phyloP scores from a whole-genome alignment of 2,329 filamentous ascomycete genomes.

The Exophiala lecanii-corni region DNA sequence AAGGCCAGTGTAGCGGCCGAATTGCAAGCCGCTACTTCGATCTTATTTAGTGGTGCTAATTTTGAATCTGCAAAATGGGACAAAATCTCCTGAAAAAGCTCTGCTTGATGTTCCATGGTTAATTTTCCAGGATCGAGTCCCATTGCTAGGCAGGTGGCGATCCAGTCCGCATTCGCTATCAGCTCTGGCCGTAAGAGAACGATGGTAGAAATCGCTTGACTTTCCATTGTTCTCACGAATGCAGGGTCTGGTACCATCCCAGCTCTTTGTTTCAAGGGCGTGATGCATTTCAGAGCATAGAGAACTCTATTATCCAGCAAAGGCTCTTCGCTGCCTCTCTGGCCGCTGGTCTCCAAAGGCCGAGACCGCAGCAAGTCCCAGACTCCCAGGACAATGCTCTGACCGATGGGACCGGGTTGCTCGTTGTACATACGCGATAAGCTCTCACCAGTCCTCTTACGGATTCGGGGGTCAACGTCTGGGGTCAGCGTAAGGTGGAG shows the following conservation, averaged over 20 bases:
- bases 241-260: constrained; percentile 33
- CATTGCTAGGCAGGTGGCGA: constrained; percentile 75
- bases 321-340: constrained; percentile 35
- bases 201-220: constrained; percentile 70
- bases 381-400: constrained; percentile 64
- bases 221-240: constrained; percentile 52
- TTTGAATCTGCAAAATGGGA: constrained; percentile 18
- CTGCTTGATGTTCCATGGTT: constrained; percentile 58
- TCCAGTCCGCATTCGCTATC: constrained; percentile 78
- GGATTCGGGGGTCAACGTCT: constrained; percentile 56
- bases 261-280: constrained; percentile 29
- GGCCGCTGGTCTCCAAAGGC: constrained; percentile 6
- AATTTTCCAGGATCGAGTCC: constrained; percentile 78
- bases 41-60: constrained; percentile 32
- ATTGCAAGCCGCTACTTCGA: constrained; percentile 70
- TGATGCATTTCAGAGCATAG: constrained; percentile 50
- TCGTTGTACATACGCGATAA: constrained; percentile 62
- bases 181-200: constrained; percentile 74
- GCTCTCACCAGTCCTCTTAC: constrained; percentile 57
- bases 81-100: constrained; percentile 57
- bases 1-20: constrained; percentile 90
- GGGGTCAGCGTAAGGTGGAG: constrained; percentile 71
- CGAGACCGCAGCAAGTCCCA: constrained; percentile 70
- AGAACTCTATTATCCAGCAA: constrained; percentile 65
- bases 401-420: constrained; percentile 55